A percentile compares a stretch with the other conserved stretches of the same genome.
These are phyloP conservation scores for Lyophyllum semitale DNA, from an alignment of 768 basidiomycete genomes.

Conservation along the genomic window DNA sequence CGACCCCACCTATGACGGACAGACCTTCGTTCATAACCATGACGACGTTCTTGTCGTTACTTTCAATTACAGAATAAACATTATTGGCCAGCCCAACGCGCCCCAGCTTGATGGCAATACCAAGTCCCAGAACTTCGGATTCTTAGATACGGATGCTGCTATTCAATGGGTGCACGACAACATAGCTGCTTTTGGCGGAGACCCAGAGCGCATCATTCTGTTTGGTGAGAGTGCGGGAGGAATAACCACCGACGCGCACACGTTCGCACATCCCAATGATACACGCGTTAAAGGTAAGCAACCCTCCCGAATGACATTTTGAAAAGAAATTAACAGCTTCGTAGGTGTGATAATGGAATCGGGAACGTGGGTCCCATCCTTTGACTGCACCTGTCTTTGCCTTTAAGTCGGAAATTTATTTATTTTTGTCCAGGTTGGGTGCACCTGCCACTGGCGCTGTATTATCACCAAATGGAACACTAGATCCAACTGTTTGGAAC, in stretches of 20 bases:
- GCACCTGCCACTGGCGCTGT: background rate
- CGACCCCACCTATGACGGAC: constrained; percentile 26
- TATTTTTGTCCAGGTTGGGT: background rate
- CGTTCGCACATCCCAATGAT: constrained; percentile 20
- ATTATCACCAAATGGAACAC: background rate
- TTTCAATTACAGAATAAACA: constrained; percentile 31
- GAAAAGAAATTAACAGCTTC: background rate
- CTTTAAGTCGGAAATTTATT: background rate
- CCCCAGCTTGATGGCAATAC: constrained; percentile 28
- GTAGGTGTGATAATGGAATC: constrained; percentile 32
- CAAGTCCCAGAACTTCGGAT: constrained; percentile 36
- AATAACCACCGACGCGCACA: constrained; percentile 29
- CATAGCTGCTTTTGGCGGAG: constrained; percentile 42
- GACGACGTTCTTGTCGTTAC: constrained; percentile 29
- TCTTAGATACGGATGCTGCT: constrained; percentile 37
- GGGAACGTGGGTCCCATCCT: constrained; percentile 27
- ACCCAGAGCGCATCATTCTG: constrained; percentile 35
- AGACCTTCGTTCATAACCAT: constrained; percentile 33
- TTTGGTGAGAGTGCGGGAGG: constrained; percentile 38
- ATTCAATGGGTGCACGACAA: constrained; percentile 48
- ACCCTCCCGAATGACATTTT: background rate
- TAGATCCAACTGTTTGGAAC: constrained; percentile 28
- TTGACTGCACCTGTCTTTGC: background rate
- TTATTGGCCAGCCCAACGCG: constrained; percentile 38
- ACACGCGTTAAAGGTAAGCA: constrained; percentile 18